Conservation (phyloP, 1,139 yeast species). For the Pichia sp. region DNA sequence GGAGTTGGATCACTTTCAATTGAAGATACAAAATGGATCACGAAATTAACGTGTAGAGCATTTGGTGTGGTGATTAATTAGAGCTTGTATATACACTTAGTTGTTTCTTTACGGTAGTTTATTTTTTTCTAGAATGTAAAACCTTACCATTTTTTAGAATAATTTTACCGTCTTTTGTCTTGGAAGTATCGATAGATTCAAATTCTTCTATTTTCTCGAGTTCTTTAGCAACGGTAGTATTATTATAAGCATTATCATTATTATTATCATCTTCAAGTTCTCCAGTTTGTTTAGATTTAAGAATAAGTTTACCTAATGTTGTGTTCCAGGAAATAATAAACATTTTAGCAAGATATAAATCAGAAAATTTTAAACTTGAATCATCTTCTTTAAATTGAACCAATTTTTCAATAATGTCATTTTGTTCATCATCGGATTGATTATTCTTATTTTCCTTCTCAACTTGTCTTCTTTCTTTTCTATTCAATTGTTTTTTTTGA, state of each 20-base stretch:
- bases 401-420: slow-evolving; percentile 6
- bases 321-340: slow-evolving; percentile 2
- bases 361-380: slow-evolving; percentile 1
- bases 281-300: background rate
- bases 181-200: background rate
- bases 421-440: background rate
- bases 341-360: slow-evolving; percentile 3
- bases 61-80: background rate
- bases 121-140: slow-evolving; percentile 12
- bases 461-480: slow-evolving; percentile 16
- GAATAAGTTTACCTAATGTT: background rate
- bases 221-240: background rate
- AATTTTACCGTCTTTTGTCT: slow-evolving; percentile 1
- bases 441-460: slow-evolving; percentile 4
- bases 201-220: background rate
- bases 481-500: slow-evolving; percentile 12
- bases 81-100: no score
- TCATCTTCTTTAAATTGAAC: slow-evolving; percentile 13
- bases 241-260: background rate
- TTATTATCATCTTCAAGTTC: background rate
- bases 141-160: slow-evolving; percentile 11
- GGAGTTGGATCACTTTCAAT: background rate
- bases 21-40: background rate
- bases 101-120: background rate
- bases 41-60: background rate